Conservation (phyloP, 164 flowering plant species). For the Chimonanthus praecox region DNA sequence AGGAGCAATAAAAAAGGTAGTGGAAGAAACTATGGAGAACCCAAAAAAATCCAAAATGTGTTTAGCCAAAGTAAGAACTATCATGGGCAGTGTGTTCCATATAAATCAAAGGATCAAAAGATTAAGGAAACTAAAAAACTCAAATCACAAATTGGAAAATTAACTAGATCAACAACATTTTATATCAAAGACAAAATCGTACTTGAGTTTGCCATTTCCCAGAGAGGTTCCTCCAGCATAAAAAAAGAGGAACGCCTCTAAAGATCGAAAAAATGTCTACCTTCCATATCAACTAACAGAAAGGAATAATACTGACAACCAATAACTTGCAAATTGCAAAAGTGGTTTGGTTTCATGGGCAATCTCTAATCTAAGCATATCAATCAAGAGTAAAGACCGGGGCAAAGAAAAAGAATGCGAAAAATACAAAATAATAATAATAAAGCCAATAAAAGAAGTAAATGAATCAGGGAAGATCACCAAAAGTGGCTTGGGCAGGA, state of each 20-base stretch:
- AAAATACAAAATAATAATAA: not conserved
- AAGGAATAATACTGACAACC: not conserved
- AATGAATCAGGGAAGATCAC: slow-evolving; percentile 20
- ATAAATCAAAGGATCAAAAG: no score
- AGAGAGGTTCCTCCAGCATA: no score
- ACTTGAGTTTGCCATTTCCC: not conserved
- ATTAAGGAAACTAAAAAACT: no score
- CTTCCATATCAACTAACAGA: not conserved
- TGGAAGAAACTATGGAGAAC: no score
- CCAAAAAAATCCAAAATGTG: no score
- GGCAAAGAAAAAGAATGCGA: not conserved
- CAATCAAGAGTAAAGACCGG: not conserved
- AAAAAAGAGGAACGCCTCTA: no score
- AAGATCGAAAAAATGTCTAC: not conserved
- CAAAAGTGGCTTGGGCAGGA: slow-evolving; percentile 57
- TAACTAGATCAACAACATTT: not conserved
- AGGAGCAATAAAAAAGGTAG: no score
- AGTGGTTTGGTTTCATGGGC: not conserved
- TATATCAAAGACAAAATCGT: not conserved
- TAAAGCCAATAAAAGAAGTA: not conserved
- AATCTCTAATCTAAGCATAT: not conserved
- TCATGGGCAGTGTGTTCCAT: no score
- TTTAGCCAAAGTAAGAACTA: no score
- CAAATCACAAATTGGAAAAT: no score
- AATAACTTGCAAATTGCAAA: not conserved